Evolutionary conservation across 148 eudicot species (phyloP).

Genomic region (Rhododendron simsii): DNA sequence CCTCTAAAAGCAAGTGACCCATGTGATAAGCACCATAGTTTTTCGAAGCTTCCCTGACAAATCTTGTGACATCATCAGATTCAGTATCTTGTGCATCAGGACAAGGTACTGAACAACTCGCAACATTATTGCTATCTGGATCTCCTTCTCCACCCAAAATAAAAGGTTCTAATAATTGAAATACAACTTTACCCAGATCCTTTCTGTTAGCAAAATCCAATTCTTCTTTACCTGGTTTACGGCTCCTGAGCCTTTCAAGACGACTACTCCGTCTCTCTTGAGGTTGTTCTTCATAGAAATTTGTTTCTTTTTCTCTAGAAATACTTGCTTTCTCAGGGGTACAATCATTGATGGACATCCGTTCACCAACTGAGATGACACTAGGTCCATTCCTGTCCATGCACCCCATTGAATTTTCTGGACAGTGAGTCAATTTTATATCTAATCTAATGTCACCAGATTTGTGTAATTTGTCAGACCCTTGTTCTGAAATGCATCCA

Average conservation of each 20-base stretch:
- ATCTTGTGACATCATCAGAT: conserved; percentile 44
- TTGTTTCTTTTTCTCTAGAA: conserved; percentile 37
- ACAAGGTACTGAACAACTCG: conserved; percentile 23
- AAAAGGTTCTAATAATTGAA: conserved; percentile 63
- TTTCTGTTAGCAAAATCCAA: conserved; percentile 54
- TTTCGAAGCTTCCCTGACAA: conserved; percentile 48
- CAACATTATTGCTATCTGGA: conserved; percentile 35
- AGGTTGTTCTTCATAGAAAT: conserved; percentile 58
- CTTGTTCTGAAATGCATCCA: conserved; percentile 36
- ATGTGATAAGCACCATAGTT: conserved; percentile 77
- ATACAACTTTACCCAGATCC: conserved; percentile 62
- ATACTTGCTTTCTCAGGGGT: conserved; percentile 34
- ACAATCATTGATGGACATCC: conserved; percentile 26
- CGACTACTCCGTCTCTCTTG: conserved; percentile 93
- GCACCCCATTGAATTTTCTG: conserved; percentile 23
- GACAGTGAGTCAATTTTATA: conserved; percentile 44
- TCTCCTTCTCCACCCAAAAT: conserved; percentile 34
- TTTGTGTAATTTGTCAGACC: conserved; percentile 26
- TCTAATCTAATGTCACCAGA: conserved; percentile 49
- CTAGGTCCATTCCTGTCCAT: conserved; percentile 27
- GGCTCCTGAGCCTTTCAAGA: conserved; percentile 72
- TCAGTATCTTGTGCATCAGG: conserved; percentile 33
- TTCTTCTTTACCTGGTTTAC: conserved; percentile 90
- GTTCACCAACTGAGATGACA: conserved; percentile 24
- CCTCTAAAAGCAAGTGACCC: conserved; percentile 79